Evolutionary conservation across 768 basidiomycete species (phyloP).

Genomic region (Pleurotus salmoneostramineus): DNA sequence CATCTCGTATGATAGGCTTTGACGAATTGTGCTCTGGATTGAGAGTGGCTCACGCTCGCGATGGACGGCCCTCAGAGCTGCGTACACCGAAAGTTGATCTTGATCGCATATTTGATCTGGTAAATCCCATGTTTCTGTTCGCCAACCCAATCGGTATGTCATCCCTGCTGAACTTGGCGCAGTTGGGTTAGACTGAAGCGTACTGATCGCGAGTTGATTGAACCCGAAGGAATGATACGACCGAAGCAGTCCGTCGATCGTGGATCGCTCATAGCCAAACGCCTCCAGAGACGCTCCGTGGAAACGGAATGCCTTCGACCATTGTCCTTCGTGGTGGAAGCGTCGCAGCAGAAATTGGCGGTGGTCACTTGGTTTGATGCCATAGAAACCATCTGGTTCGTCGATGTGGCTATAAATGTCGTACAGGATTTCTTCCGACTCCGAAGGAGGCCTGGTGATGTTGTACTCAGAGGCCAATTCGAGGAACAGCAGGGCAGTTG

Average conservation of each 20-base stretch:
- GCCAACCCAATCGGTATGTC: conserved; percentile 85
- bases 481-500: conserved; percentile 85
- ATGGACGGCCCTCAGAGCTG: conserved; percentile 76
- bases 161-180: conserved; percentile 38
- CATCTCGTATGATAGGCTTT: conserved; percentile 57
- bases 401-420: conserved; percentile 94
- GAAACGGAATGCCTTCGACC: conserved; percentile 87
- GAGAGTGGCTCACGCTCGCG: conserved; percentile 59
- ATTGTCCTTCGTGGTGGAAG: conserved; percentile 90
- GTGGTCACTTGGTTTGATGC: conserved; percentile 78
- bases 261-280: conserved; percentile 32
- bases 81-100: conserved; percentile 63
- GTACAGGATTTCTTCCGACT: conserved; percentile 75
- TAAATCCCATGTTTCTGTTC: conserved; percentile 93
- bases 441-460: conserved; percentile 20
- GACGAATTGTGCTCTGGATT: conserved; percentile 47
- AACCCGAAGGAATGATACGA: conserved; percentile 91
- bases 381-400: conserved; percentile 98
- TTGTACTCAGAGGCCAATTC: conserved; percentile 67
- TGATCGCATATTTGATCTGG: conserved; percentile 52
- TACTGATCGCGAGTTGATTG: conserved; percentile 75
- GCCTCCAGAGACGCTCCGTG: conserved; percentile 85
- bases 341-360: conserved; percentile 76
- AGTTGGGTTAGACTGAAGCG: conserved; percentile 43
- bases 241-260: conserved; percentile 64